phyloP scores from a whole-genome alignment of 1,284 basidiomycete genomes.

The Tremellales sp. region DNA sequence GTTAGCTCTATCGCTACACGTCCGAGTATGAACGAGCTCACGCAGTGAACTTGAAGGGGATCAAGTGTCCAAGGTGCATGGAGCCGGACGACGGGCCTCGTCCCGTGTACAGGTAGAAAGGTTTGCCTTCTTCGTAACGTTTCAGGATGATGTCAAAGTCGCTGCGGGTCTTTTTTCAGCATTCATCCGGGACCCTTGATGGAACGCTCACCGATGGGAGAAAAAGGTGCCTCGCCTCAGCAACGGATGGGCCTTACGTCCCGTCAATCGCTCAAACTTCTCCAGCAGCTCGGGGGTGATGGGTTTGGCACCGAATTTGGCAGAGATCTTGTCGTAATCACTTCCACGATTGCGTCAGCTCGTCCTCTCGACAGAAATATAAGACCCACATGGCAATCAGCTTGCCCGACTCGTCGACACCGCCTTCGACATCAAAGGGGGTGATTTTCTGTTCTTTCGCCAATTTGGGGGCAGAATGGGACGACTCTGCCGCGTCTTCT shows the following conservation, averaged over 20 bases:
- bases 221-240: slow-evolving; percentile 94
- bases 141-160: slow-evolving; percentile 93
- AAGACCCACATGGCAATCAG: slow-evolving; percentile 65
- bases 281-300: slow-evolving; percentile 75
- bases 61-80: slow-evolving; percentile 97
- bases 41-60: slow-evolving; percentile 97
- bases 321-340: slow-evolving; percentile 94
- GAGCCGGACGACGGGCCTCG: slow-evolving; percentile 94
- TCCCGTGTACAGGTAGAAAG: slow-evolving; percentile 97
- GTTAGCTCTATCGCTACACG: neutral
- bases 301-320: slow-evolving; percentile 86
- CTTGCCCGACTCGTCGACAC: slow-evolving; percentile 81
- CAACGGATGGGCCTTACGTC: slow-evolving; percentile 83
- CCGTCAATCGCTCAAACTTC: slow-evolving; percentile 88
- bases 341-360: slow-evolving; percentile 37
- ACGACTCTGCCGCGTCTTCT: slow-evolving; percentile 15
- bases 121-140: slow-evolving; percentile 93
- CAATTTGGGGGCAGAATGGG: slow-evolving; percentile 13
- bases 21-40: slow-evolving; percentile 50
- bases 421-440: slow-evolving; percentile 97
- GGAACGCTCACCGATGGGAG: slow-evolving; percentile 74
- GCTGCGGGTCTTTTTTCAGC: slow-evolving; percentile 49
- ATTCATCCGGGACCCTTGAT: neutral
- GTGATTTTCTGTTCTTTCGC: slow-evolving; percentile 78
- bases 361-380: neutral